Evolutionary conservation across 1,139 yeast genomes (phyloP), one percentile per base, ranked within the genome.

Genomic region (Suhomyces yuchorum): DNA sequence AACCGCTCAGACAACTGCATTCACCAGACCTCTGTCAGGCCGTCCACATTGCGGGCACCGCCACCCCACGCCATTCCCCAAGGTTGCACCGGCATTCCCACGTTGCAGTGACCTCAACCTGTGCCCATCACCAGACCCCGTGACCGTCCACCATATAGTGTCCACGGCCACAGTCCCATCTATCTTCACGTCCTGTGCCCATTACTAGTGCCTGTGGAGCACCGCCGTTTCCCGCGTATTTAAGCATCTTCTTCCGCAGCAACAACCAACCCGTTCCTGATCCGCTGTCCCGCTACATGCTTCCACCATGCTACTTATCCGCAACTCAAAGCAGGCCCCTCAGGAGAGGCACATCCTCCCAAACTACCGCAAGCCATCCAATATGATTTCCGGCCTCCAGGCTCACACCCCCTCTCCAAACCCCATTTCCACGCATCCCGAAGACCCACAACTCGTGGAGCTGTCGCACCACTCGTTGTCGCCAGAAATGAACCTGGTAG

Each of bases 301-400:
- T 30, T 24, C 28, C 28, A 37, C 28, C 34, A 46, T 46, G 49
- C 44, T 46, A 40, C 49, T 46, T 19, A 36, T 43, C 26, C 22
- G 47, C 24, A 44, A 44, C n/a, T 30, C 43, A 39, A 40, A 44
- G 33, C 43, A 26, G 43, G 36, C 32, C n/a, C 47, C 43, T 18
- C 43, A 44, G 23, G 43, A 44, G 12, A 34, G 43, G 39, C 47
- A 35, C 39, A 19, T 43, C 39, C 23, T 14, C 19, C 28, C 24
- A 12, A n/a, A n/a, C 18, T 30, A 30, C 34, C 34, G 11, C 18
- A 14, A 30, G 18, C 34, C 34, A 30, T 20, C 23, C 23, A 30
- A 30, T 30, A 30, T 30, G 34, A 30, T 18, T 18, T 8, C 34
- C 4, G n/a, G 22, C 11, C 37, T 26, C 14, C 30, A 9, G 14